Evolutionary conservation across 2,329 filamentous ascomycete genomes (phyloP).

Genomic region (Arthrobotrys megalospora): DNA sequence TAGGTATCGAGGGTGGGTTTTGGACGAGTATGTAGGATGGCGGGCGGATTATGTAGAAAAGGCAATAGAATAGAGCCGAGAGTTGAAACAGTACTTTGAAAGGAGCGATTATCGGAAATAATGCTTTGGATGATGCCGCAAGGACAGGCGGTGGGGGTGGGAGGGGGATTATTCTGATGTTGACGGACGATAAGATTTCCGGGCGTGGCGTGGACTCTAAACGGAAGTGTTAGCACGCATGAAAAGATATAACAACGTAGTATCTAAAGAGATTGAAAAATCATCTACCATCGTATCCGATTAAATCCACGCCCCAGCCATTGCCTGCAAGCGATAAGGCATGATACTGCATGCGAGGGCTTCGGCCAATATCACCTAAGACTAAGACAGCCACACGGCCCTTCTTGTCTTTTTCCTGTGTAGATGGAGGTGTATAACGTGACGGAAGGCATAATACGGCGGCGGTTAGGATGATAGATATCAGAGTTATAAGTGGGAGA

Average conservation of each 20-base stretch:
- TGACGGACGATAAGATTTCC: slow-evolving; percentile 78
- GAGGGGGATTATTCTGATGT: slow-evolving; percentile 81
- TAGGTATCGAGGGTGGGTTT: slow-evolving; percentile 96
- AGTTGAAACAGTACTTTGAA: slow-evolving; percentile 90
- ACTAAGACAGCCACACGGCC: slow-evolving; percentile 76
- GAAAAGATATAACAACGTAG: not conserved
- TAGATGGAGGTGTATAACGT: slow-evolving; percentile 24
- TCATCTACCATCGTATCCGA: slow-evolving; percentile 84
- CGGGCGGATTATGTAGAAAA: slow-evolving; percentile 79
- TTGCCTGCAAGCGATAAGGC: slow-evolving; percentile 90
- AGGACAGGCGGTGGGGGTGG: slow-evolving; percentile 77
- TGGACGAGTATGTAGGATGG: slow-evolving; percentile 71
- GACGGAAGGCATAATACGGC: slow-evolving; percentile 50
- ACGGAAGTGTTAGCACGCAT: not conserved
- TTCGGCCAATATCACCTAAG: slow-evolving; percentile 93
- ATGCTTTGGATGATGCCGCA: slow-evolving; percentile 77
- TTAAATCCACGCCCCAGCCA: slow-evolving; percentile 83
- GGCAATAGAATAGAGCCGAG: slow-evolving; percentile 77
- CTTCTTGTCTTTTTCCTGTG: slow-evolving; percentile 42
- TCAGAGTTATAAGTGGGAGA: slow-evolving; percentile 47
- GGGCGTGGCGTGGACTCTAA: slow-evolving; percentile 84
- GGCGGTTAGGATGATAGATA: slow-evolving; percentile 38
- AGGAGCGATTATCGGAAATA: slow-evolving; percentile 84
- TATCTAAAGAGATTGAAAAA: slow-evolving; percentile 40
- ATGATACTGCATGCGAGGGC: slow-evolving; percentile 98